These are phyloP conservation scores for Mimosa pudica DNA, from an alignment of 306 rosid species.

Conservation along the genomic window DNA sequence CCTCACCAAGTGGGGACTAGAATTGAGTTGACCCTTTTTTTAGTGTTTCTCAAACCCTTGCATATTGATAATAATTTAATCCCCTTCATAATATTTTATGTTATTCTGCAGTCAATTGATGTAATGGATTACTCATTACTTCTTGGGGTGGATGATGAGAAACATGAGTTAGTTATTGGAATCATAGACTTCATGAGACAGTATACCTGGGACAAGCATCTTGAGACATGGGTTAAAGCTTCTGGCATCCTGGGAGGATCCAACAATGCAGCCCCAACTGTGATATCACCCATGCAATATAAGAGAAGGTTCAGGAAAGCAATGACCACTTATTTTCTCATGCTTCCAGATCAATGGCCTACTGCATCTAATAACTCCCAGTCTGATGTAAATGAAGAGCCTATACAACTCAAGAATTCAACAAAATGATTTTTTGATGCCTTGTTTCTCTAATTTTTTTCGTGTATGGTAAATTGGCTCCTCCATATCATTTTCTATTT, in stretches of 20 bases:
- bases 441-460: constrained; percentile 44
- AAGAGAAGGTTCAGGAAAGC: constrained; percentile 98
- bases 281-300: constrained; percentile 88
- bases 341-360: constrained; percentile 99
- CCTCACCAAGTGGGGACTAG: too few species aligned
- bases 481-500: constrained; percentile 27
- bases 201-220: constrained; percentile 99
- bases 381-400: constrained; percentile 70
- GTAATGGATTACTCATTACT: constrained; percentile 98
- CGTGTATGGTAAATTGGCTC: constrained; percentile 41
- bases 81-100: constrained; percentile 12
- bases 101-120: constrained; percentile 71
- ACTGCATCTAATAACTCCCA: constrained; percentile 70
- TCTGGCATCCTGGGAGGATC: constrained; percentile 98
- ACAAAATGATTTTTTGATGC: constrained; percentile 54
- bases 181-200: constrained; percentile 98
- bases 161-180: constrained; percentile 88
- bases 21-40: too few species aligned
- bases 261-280: constrained; percentile 83
- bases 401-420: constrained; percentile 45
- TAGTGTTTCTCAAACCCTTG: not conserved
- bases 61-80: constrained; percentile 10
- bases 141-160: constrained; percentile 94
- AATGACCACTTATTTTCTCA: constrained; percentile 91
- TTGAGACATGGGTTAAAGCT: constrained; percentile 97